Conservation (phyloP, 176 grass and related monocot species). For the Avena insularis region DNA sequence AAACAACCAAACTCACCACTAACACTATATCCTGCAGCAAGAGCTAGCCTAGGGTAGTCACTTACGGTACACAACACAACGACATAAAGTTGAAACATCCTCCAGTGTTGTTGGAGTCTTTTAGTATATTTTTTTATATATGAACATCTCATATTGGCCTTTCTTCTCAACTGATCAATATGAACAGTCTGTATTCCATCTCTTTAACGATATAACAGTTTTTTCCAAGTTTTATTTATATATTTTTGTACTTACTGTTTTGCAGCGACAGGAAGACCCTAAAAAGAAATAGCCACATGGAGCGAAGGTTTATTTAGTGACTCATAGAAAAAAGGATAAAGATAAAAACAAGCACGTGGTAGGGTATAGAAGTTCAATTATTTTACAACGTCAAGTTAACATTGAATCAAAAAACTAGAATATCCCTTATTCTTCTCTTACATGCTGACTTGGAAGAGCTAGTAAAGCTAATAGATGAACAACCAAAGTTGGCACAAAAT, state of each 20-base stretch:
- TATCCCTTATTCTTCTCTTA: background rate
- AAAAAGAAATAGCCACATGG: slow-evolving; percentile 32
- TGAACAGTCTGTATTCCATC: too few relatives aligned
- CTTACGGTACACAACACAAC: too few relatives aligned
- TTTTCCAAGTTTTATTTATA: background rate
- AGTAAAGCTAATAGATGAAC: background rate
- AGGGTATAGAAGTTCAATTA: background rate
- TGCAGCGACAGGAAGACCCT: slow-evolving; percentile 31
- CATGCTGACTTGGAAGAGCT: background rate
- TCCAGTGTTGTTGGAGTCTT: background rate
- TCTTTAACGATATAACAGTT: background rate
- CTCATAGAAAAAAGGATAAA: background rate
- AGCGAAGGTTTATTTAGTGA: slow-evolving; percentile 36
- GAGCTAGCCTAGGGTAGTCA: too few relatives aligned
- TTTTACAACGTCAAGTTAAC: too few relatives aligned
- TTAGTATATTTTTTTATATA: too few relatives aligned
- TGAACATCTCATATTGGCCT: too few relatives aligned
- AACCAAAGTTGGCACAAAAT: background rate
- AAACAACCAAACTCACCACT: background rate
- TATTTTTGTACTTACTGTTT: background rate
- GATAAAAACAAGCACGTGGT: background rate
- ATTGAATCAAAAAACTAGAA: background rate
- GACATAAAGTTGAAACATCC: background rate
- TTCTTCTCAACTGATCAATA: too few relatives aligned
- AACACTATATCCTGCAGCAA: background rate